A percentile compares a stretch with the other conserved stretches of the same genome.
phyloP scores from a whole-genome alignment of 768 basidiomycete genomes.

The Rickenella mellea region DNA sequence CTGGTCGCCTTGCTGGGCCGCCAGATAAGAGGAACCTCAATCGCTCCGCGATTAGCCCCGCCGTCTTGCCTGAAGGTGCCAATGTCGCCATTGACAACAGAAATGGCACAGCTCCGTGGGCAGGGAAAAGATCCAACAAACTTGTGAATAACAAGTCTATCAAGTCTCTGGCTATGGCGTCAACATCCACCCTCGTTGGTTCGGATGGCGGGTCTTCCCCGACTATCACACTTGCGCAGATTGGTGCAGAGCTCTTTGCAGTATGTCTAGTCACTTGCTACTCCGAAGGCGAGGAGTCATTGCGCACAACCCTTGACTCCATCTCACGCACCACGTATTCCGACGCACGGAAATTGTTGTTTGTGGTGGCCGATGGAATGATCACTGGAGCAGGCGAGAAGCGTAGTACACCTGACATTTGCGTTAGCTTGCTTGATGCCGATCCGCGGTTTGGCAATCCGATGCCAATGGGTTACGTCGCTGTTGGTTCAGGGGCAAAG shows the following conservation, averaged over 20 bases:
- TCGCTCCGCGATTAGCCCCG: constrained; percentile 82
- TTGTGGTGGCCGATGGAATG: constrained; percentile 97
- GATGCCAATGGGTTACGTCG: constrained; percentile 84
- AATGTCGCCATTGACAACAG: constrained; percentile 88
- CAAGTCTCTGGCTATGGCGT: constrained; percentile 41
- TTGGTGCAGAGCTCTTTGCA: constrained; percentile 91
- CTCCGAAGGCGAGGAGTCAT: constrained; percentile 89
- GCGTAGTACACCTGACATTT: constrained; percentile 91
- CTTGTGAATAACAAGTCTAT: constrained; percentile 33
- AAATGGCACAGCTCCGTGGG: constrained; percentile 93
- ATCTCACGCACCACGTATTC: constrained; percentile 88
- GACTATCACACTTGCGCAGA: constrained; percentile 77
- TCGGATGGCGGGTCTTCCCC: constrained; percentile 38
- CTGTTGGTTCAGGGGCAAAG: constrained; percentile 87
- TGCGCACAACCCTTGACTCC: constrained; percentile 87
- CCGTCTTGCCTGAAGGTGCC: constrained; percentile 94
- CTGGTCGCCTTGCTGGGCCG: constrained; percentile 68
- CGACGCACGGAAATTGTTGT: constrained; percentile 84
- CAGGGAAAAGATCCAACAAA: constrained; percentile 47
- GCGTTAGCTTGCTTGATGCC: constrained; percentile 82
- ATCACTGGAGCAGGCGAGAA: constrained; percentile 97
- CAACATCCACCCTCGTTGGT: constrained; percentile 44
- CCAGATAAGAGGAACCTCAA: constrained; percentile 65
- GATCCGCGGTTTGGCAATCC: constrained; percentile 96
- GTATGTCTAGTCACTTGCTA: constrained; percentile 97